Conservation (phyloP, 2,329 filamentous ascomycete species). For the Hymenoscyphus infarciens region DNA sequence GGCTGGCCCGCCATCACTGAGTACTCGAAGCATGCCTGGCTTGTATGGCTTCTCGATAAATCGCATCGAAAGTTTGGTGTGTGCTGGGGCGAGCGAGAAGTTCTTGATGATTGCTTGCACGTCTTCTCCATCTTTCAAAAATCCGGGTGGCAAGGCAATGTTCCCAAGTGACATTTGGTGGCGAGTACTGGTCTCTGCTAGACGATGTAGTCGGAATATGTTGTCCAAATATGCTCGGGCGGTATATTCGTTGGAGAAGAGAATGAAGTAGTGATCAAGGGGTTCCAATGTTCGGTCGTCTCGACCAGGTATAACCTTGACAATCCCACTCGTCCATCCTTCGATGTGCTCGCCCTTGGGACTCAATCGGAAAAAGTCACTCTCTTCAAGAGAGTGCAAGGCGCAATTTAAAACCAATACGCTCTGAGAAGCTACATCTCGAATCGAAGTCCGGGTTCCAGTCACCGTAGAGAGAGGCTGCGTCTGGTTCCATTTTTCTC, state of each 20-base stretch:
- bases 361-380: conserved; percentile 68
- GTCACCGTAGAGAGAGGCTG: neutral
- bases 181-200: conserved; percentile 41
- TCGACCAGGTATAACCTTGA: conserved; percentile 59
- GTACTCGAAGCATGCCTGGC: conserved; percentile 33
- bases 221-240: conserved; percentile 60
- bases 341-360: conserved; percentile 61
- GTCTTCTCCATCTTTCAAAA: conserved; percentile 46
- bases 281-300: conserved; percentile 61
- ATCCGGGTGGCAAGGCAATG: conserved; percentile 41
- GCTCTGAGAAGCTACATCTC: conserved; percentile 1
- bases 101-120: conserved; percentile 42
- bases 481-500: neutral
- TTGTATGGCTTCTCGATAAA: conserved; percentile 37
- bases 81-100: conserved; percentile 49
- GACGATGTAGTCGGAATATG: conserved; percentile 47
- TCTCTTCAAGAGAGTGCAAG: conserved; percentile 56
- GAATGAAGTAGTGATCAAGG: conserved; percentile 62
- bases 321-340: conserved; percentile 62
- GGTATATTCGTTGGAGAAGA: conserved; percentile 59
- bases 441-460: neutral
- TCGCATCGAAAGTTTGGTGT: conserved; percentile 34
- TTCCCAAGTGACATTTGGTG: conserved; percentile 37
- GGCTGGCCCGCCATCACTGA: conserved; percentile 37
- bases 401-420: conserved; percentile 56